A percentile compares a stretch with the other conserved stretches of the same genome.
phyloP scores from a whole-genome alignment of 768 basidiomycete species.

The Lactarius hengduanensis region DNA sequence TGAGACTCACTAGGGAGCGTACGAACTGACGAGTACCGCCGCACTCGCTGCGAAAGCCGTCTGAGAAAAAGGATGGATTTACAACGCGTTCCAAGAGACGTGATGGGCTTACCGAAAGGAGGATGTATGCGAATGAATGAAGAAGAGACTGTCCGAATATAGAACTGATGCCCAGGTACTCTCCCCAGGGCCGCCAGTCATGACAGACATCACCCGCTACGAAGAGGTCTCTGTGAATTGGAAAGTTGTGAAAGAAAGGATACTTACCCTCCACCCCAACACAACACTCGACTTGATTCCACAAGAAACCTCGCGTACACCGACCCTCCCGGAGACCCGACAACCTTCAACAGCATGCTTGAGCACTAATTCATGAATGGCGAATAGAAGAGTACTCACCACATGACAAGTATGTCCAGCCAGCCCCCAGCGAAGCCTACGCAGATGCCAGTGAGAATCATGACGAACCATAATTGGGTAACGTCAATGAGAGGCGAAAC shows the following conservation, averaged over 20 bases:
- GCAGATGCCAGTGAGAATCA: constrained; percentile 62
- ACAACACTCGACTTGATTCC: constrained; percentile 70
- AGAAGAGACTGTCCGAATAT: constrained; percentile 61
- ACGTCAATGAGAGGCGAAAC: constrained; percentile 56
- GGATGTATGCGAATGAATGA: constrained; percentile 63
- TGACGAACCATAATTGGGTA: constrained; percentile 63
- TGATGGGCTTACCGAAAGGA: constrained; percentile 52
- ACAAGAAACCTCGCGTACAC: constrained; percentile 67
- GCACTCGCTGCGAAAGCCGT: constrained; percentile 62
- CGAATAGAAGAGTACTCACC: constrained; percentile 41
- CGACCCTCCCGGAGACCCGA: constrained; percentile 67
- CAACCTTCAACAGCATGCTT: constrained; percentile 44
- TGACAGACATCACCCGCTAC: constrained; percentile 64
- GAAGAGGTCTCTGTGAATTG: constrained; percentile 14
- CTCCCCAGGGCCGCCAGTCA: constrained; percentile 70
- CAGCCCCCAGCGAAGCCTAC: constrained; percentile 69
- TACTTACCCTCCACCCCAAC: constrained; percentile 56
- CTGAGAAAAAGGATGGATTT: constrained; percentile 36
- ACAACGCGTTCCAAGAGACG: neutral
- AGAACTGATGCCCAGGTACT: constrained; percentile 50
- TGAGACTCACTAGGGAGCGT: constrained; percentile 64
- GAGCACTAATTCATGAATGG: neutral
- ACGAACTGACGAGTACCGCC: constrained; percentile 58
- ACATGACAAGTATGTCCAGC: constrained; percentile 72
- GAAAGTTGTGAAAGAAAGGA: neutral